Evolutionary conservation across 169 alveolate species (phyloP), one percentile per base, ranked within the genome.

Genomic region (Prorocentrum cordatum): DNA sequence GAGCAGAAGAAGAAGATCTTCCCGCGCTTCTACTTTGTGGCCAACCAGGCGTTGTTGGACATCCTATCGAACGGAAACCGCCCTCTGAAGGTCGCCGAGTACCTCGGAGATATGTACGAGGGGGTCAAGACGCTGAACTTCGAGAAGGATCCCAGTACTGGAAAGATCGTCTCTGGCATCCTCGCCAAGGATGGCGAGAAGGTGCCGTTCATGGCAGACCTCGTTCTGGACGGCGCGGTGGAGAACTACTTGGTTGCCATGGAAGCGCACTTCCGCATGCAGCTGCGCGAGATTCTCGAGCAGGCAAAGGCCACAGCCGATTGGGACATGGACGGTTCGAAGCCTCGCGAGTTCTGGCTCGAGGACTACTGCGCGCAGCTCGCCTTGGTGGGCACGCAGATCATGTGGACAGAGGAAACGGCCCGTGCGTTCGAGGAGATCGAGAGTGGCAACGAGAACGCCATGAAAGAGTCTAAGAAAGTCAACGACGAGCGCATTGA

Each of bases 1-100:
- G n/a, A n/a, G n/a, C n/a, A n/a, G n/a, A n/a, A n/a, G n/a, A n/a
- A n/a, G n/a, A n/a, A n/a, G n/a, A n/a, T n/a, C n/a, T 83, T 83
- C 96, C 98, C 99, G 6, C 96, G 99, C 42, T 97, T 97, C 94
- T 97, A 97, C 94, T 97, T 97, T 94, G 96, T 96, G n/a, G 96
- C 99, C 5, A 97, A 97, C 91, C 97, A 96, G 92, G 98, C 98
- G 2, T 92, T 97, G 92, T 92, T 97, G 42, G 98, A 96, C 50
- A 97, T 97, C 88, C 95, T 97, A 54, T 95, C 98, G 42, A 96
- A 96, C 92, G 98, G 98, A 42, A 96, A 96, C 92, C 95, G 95
- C 92, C 98, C 99, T 7, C 94, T 96, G 79, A 96, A 93, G 92
- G 98, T 97, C 7, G 94, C 96, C 29, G 96, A 94, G 89, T 96